phyloP scores from a whole-genome alignment of 306 rosid genomes.

The Ziziphus jujuba region DNA sequence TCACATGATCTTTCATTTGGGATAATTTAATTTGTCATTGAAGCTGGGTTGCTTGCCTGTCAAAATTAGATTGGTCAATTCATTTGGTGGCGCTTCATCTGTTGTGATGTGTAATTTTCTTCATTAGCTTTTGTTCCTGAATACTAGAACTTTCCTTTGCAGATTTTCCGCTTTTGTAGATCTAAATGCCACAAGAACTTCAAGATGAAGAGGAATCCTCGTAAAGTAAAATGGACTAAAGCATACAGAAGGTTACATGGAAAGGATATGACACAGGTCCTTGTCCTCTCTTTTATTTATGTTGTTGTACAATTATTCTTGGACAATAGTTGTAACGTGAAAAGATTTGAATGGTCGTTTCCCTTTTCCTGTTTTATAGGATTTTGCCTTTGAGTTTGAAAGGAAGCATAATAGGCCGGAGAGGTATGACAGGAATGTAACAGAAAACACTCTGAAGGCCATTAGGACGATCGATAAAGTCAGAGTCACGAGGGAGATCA shows the following conservation, averaged over 20 bases:
- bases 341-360: background rate
- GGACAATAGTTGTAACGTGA: background rate
- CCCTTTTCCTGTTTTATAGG: constrained; percentile 36
- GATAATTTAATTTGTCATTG: background rate
- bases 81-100: background rate
- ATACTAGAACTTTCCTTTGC: constrained; percentile 8
- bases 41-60: background rate
- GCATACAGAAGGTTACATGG: constrained; percentile 76
- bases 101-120: background rate
- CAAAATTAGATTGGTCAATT: background rate
- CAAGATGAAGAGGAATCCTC: constrained; percentile 96
- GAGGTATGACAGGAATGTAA: constrained; percentile 75
- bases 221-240: constrained; percentile 91
- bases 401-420: constrained; percentile 87
- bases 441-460: constrained; percentile 58
- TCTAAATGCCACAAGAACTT: constrained; percentile 96
- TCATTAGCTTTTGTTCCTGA: background rate
- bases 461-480: constrained; percentile 71
- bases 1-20: background rate
- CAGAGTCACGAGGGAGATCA: constrained; percentile 49
- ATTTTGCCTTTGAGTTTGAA: constrained; percentile 90
- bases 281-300: background rate
- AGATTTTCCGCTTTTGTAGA: constrained; percentile 88
- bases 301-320: background rate
- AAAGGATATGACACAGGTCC: constrained; percentile 93